Base-by-base conservation (phyloP, 352 stramenopile species). In the Pythium aquatile region DNA sequence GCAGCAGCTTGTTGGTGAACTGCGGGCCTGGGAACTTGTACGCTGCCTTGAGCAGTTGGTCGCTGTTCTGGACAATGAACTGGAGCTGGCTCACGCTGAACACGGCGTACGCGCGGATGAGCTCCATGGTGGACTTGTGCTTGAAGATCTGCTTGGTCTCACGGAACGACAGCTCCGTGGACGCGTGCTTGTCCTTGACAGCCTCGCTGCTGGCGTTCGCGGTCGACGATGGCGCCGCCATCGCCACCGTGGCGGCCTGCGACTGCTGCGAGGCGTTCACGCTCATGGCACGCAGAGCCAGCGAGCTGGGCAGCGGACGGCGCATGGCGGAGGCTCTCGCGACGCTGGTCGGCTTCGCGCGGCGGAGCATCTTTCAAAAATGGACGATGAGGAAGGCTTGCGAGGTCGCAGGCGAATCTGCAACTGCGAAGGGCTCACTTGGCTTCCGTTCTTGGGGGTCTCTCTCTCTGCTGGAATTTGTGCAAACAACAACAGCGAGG, bases 1-100 rank as follows among this genome's bases (percentile, higher is more conserved):
- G 90, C 63, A 99, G 71, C 30, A 98, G 37, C 16, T 74, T 69
- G 79, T 99, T 88, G 13, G 93, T 98, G 52, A 98, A 69, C 47
- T 58, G 82, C 11, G 75, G 60, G 39, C 96, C 94, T 1, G 81
- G 80, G 48, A 98, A 81, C 58, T 79, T 77, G 70, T 97, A 94
- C 39, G 89, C 84, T 17, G 88, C 35, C 44, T 85, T 75, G 48
- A 98, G 73, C 10, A 98, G 72, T 14, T 67, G 61, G 57, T 97
- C 84, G 42, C 89, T 94, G 75, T 98, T 76, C 55, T 93, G 73
- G 4, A 98, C 94, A 2, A 98, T 69, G 37, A 78, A 83, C 35
- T 77, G 75, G 44, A 98, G 76, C 63, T 90, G 79, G 68, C 94
- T 98, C 40, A 89, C 68, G 59, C 81, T 69, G 73, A 98, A 98